These are phyloP conservation scores for Rubia occidens DNA, from an alignment of 305 asterid genomes.

Conservation along the genomic window DNA sequence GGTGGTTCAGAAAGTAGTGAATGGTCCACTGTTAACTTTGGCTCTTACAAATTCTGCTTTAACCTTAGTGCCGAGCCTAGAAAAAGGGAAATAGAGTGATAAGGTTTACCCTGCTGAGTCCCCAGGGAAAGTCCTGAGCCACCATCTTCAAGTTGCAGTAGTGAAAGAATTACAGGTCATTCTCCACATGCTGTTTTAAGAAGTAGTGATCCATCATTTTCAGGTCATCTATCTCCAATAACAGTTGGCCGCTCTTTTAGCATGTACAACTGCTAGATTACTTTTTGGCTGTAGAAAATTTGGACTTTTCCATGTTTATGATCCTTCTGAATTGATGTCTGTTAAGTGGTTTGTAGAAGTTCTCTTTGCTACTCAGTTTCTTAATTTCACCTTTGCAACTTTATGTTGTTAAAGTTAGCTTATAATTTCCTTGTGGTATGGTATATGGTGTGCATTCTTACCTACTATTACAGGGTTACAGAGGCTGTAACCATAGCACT, in stretches of 20 bases:
- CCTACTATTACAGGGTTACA: not conserved
- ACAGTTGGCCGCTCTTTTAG: constrained; percentile 44
- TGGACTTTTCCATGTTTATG: constrained; percentile 2
- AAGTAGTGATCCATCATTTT: constrained; percentile 36
- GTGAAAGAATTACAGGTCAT: constrained; percentile 45
- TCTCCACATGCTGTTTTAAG: constrained; percentile 39
- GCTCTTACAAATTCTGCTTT: constrained; percentile 49
- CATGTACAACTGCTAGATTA: constrained; percentile 37
- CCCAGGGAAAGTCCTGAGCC: constrained; percentile 68
- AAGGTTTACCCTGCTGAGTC: constrained; percentile 76
- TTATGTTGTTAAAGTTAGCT: not conserved
- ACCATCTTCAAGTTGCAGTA: constrained; percentile 63
- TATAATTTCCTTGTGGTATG: not conserved
- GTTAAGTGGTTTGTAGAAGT: not conserved
- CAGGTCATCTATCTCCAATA: constrained; percentile 37
- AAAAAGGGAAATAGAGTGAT: constrained; percentile 41
- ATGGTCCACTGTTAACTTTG: constrained; percentile 24
- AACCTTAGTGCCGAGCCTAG: constrained; percentile 29
- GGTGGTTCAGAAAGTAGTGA: constrained; percentile 21
- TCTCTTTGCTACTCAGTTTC: not conserved
- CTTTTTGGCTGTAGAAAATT: constrained; percentile 8
- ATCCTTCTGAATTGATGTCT: not conserved
- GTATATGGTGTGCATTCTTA: not conserved
- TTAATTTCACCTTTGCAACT: not conserved
- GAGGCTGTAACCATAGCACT: not conserved